Evolutionary conservation across 345 rosid species (phyloP), one percentile per base, ranked within the genome.

Genomic region (Noccaea bulbosa): DNA sequence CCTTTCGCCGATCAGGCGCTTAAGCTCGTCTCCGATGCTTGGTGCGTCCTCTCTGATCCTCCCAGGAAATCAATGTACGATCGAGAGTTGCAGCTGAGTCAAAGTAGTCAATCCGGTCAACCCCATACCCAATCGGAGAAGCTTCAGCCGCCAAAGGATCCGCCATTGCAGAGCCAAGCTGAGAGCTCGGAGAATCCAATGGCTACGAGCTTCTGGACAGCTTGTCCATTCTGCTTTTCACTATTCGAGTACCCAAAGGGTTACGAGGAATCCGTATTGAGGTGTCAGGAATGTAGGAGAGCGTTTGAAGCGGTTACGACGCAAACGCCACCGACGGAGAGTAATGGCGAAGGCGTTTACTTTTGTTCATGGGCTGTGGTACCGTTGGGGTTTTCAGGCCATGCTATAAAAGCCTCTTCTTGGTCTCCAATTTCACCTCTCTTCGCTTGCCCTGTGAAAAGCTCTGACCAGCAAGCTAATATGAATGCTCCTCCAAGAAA

Each of bases 1-100:
- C 81, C 88, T 4, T 93, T 78, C 62, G 87, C 92, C 1, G 93
- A 93, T 77, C 89, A 81, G 46, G 92, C 96, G 8, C 84, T 87
- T 73, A 75, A 74, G 52, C 83, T 93, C 51, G 96, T 86, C 52
- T 81, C 85, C 22, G 93, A 90, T 53, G 97, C 98, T 3, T 93
- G 98, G 98, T 52, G 52, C 20, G 80, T 87, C 46, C 82, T 93
- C 60, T 90, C 96, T 5, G 78, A 83, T 63, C 84, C 90, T 2
- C 48, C 79, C 4, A 83, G 64, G 65, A 90, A 93, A 79, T 76
- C 83, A 55, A 35, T 71, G 57, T 90, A 93, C 68, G 98, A 93
- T 39, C 84, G 53, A 55, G 90, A 88, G 73, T 70, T 90, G 67
- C 79, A 84, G 46, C 15, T 85, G 77, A 80, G 79, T 61, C 90